Evolutionary conservation across 345 rosid genomes (phyloP), one percentile per base, ranked within the genome.

Genomic region (Pistacia vera): DNA sequence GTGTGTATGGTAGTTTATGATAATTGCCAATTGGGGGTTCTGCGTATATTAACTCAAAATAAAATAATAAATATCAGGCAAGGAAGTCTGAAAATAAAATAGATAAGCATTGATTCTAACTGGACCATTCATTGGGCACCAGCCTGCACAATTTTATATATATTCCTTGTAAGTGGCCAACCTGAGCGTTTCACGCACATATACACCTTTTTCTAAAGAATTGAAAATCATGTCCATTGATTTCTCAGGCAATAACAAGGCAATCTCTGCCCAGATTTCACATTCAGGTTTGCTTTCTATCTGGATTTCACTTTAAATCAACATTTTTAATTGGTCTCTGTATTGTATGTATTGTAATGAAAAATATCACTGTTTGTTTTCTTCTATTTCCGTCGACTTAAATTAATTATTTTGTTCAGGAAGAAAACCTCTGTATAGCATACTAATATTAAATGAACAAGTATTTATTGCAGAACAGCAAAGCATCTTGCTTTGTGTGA

Each of bases 251-350:
- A 52, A 63, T 48, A 33, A 18, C 54, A 63, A 63, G 0, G 22
- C 64, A 2, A 11, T 65, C 22, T 56, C 77, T 75, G 56, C 2
- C 25, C 63, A 35, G 70, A 55, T 65, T 74, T 38, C 52, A 41
- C 55, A 20, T 66, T 56, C 30, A 54, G 77, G 71, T 56, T 51
- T 38, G 71, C 22, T 63, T 64, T 75, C 54, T 44, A 36, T 74
- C 71, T 17, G 70, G 41, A 25, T 64, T 10, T 74, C 70, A n/a
- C 11, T 74, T 63, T 33, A 14, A 64, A 55, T 64, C 35, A 20
- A 54, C 56, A 63, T 65, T 25, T 25, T 25, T 25, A 25, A 25
- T 25, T 25, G 25, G 25, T 25, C 25, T 25, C 25, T 0, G n/a
- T n/a, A n/a, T n/a, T n/a, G n/a, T n/a, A n/a, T 25, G 25, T 25